Conservation (phyloP, 345 rosid genomes). For the Kandelia obovata region DNA sequence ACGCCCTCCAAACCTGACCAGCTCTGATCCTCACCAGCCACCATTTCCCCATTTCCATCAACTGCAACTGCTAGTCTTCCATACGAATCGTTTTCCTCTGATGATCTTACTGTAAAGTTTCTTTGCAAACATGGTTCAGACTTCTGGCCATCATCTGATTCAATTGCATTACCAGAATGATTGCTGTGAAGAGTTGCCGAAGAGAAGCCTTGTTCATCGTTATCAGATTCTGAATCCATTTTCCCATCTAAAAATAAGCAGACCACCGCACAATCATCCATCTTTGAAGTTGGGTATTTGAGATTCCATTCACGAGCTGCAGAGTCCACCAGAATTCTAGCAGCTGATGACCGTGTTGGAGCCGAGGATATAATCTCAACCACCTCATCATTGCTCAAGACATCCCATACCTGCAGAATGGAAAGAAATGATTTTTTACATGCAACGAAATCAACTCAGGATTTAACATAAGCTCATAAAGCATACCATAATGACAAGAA, state of each 20-base stretch:
- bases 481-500: background rate
- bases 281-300: conserved; percentile 97
- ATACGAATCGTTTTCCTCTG: conserved; percentile 50
- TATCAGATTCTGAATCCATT: conserved; percentile 86
- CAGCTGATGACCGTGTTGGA: conserved; percentile 76
- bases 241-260: conserved; percentile 92
- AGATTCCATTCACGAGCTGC: conserved; percentile 95
- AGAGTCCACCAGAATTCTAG: conserved; percentile 75
- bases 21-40: conserved; percentile 57
- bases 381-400: conserved; percentile 91
- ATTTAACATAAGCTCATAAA: background rate
- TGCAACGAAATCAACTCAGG: background rate
- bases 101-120: conserved; percentile 78
- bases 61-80: conserved; percentile 33
- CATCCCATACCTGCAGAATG: conserved; percentile 88
- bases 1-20: conserved; percentile 97
- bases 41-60: conserved; percentile 35
- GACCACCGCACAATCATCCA: conserved; percentile 99
- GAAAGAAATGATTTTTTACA: background rate
- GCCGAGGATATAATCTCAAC: conserved; percentile 84
- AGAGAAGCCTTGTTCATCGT: conserved; percentile 70
- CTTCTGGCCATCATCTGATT: conserved; percentile 73
- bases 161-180: conserved; percentile 62
- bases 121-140: conserved; percentile 84
- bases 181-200: conserved; percentile 76